Evolutionary conservation across 495 filamentous ascomycete genomes (phyloP).

Genomic region (Xylaria grammica): DNA sequence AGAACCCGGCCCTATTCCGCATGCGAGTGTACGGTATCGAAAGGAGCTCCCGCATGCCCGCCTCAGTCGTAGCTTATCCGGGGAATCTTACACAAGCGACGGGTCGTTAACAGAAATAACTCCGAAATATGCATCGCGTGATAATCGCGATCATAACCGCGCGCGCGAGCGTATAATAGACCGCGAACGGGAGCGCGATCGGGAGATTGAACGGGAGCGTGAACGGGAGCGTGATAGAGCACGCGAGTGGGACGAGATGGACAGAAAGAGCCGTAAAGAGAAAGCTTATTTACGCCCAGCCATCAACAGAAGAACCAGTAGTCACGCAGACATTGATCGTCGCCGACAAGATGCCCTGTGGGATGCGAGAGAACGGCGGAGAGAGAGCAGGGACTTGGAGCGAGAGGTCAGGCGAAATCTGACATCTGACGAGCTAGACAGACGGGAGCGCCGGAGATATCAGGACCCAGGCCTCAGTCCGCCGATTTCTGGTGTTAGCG

Average conservation of each 20-base stretch:
- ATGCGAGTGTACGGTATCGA: constrained; percentile 27
- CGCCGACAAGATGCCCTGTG: constrained; percentile 35
- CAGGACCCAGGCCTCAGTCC: constrained; percentile 38
- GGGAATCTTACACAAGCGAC: constrained; percentile 36
- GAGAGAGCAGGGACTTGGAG: constrained; percentile 37
- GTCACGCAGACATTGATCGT: constrained; percentile 48
- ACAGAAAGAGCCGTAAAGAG: constrained; percentile 34
- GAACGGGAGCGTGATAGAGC: constrained; percentile 16
- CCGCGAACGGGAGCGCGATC: constrained; percentile 34
- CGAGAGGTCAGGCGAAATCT: constrained; percentile 35
- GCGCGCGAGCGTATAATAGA: constrained; percentile 37
- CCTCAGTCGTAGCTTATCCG: constrained; percentile 36
- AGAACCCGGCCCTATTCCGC: constrained; percentile 23
- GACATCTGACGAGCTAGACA: constrained; percentile 35
- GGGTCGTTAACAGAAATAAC: constrained; percentile 30
- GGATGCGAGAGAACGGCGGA: constrained; percentile 35
- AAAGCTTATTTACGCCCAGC: constrained; percentile 38
- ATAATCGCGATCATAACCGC: constrained; percentile 31
- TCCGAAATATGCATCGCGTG: constrained; percentile 28
- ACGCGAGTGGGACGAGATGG: constrained; percentile 34
- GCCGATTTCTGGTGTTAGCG: constrained; percentile 40
- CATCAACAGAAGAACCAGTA: constrained; percentile 46
- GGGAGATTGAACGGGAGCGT: constrained; percentile 20
- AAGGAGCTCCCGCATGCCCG: constrained; percentile 26
- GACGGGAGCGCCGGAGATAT: constrained; percentile 34